Evolutionary conservation across 164 flowering plant genomes (phyloP), one percentile per base, ranked within the genome.

Genomic region (Vitis rupestris): DNA sequence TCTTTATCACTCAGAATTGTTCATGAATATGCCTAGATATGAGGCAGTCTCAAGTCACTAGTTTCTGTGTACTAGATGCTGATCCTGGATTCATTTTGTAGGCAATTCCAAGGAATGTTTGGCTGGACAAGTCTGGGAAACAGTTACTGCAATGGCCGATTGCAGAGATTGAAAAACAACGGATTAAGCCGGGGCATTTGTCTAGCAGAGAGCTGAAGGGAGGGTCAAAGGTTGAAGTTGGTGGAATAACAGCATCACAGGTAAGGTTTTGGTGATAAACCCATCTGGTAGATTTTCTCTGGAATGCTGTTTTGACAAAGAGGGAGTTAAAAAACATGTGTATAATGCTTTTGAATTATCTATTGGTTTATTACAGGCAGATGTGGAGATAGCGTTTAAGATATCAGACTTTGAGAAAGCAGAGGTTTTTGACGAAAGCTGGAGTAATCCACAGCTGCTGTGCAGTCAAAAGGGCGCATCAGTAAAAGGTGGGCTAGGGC

Each of bases 311-410:
- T 37, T 37, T 37, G 44, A 37, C 44, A 37, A 37, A 37, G 44
- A 37, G 44, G 44, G 7, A 6, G 44, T 37, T 37, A 37, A 37
- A 31, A 4, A 4, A 6, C 44, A 37, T 37, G 44, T 2, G 44
- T 37, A 37, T 37, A 37, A 37, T 37, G 44, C 7, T 37, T 37
- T 37, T 37, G 7, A 6, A 37, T 37, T 13, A 29, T 31, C 6
- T 61, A 7, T 23, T 12, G 14, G 27, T 31, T 9, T 47, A 37
- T 55, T 57, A 62, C 9, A 82, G 88, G 87, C 84, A 8, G 88
- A 87, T 72, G 87, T 84, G 15, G 88, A 88, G 63, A 55, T 83
- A 31, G 67, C 82, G 44, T 88, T 86, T 65, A 72, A 79, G 13
- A n/a, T 82, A 27, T 8, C 55, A 30, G 60, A 65, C n/a, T 59